Evolutionary conservation across 306 rosid species (phyloP), one percentile per base, ranked within the genome.

Genomic region (Glycine tomentella): DNA sequence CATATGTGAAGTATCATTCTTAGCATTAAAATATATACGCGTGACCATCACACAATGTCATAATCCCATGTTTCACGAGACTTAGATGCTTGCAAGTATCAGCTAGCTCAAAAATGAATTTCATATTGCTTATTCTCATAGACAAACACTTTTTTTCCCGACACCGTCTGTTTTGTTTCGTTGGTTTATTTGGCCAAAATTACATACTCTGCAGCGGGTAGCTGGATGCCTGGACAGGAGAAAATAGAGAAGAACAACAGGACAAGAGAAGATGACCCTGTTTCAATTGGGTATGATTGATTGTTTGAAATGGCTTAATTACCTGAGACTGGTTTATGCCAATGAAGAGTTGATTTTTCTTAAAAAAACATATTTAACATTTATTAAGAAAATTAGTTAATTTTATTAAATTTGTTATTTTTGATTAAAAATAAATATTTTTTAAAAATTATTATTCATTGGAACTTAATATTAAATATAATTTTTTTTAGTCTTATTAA

Each of bases 21-120:
- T n/a, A 9, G 64, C 56, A 73, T 52, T 36, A 36, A 62, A 83
- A 62, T 53, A 72, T 77, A 2, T 52, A 36, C 40, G 76, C 80
- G 61, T 65, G 86, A 71, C 61, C 34, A 33, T 49, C 42, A 48
- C 65, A 71, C 64, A 82, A 74, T 33, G 68, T 75, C 76, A 14
- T 57, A 82, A 80, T 33, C 72, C 78, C 76, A 14, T 57, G 81
- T 69, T 78, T 63, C 58, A 69, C 74, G 48, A 72, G 49, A 34
- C 71, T 49, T 48, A 65, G 70, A 69, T 78, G 78, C 74, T 58
- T 40, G 15, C 73, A 82, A 75, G 61, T 59, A 76, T 70, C 72
- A 73, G 0, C 31, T 15, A 33, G 6, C 34, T 17, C 36, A 36
- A 25, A 81, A 63, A 51, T 8, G 71, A 69, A 76, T 48, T 51